Percentiles rank a stretch among this genome's conserved stretches.
These are phyloP conservation scores for Leccinum cinnamomeum DNA, from an alignment of 1,284 basidiomycete genomes.

Conservation along the genomic window DNA sequence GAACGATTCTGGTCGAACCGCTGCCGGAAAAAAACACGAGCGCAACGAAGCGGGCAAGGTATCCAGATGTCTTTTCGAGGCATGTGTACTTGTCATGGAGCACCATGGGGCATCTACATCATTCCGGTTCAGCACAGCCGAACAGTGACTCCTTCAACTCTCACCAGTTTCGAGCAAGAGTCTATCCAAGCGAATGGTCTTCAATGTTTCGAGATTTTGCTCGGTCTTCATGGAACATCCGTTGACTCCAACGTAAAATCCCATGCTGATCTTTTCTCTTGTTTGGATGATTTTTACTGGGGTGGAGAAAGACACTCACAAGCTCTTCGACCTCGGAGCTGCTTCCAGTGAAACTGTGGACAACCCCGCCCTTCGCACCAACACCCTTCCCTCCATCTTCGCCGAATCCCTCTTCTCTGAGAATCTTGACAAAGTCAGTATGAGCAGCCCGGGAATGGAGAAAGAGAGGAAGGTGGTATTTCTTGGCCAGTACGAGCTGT, in stretches of 20 bases:
- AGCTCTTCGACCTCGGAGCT: constrained; percentile 67
- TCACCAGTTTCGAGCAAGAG: constrained; percentile 82
- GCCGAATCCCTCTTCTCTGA: constrained; percentile 64
- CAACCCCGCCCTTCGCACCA: constrained; percentile 72
- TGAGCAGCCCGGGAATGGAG: constrained; percentile 83
- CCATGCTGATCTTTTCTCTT: constrained; percentile 58
- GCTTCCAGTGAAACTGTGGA: constrained; percentile 86
- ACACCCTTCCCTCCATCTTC: constrained; percentile 53
- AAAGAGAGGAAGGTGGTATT: constrained; percentile 78
- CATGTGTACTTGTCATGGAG: constrained; percentile 74
- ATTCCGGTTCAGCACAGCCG: constrained; percentile 2
- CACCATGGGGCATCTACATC: constrained; percentile 82
- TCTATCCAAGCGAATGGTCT: constrained; percentile 60
- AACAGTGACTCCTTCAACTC: not conserved
- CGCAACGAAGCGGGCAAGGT: constrained; percentile 51
- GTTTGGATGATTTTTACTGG: not conserved
- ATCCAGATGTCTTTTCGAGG: constrained; percentile 61
- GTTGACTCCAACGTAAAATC: constrained; percentile 65
- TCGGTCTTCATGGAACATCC: constrained; percentile 85
- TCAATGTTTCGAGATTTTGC: constrained; percentile 65
- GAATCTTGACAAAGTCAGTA: constrained; percentile 68
- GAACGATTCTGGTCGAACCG: constrained; percentile 70
- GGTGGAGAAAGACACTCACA: constrained; percentile 40
- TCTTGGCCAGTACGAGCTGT: constrained; percentile 72
- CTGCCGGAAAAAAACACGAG: constrained; percentile 53